Conservation (phyloP, 257 asterid species). For the Solanum paucissectum region DNA sequence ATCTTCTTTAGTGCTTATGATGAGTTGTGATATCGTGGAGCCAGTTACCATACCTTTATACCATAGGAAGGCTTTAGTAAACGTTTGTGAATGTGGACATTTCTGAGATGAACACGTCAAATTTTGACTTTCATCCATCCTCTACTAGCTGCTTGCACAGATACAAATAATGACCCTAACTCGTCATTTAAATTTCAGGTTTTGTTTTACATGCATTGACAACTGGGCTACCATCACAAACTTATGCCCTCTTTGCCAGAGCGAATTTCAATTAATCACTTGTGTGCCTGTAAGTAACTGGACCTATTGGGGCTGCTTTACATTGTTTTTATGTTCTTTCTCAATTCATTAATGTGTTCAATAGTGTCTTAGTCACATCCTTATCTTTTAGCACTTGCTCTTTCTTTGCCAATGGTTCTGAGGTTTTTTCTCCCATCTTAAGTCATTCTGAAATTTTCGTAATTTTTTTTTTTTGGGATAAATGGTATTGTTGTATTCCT, state of each 20-base stretch:
- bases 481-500: not conserved
- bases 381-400: not conserved
- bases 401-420: not conserved
- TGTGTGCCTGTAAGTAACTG: conserved; percentile 94
- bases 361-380: not conserved
- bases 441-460: not conserved
- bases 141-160: conserved; percentile 4
- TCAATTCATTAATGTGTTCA: not conserved
- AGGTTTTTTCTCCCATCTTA: not conserved
- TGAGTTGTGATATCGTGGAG: not conserved
- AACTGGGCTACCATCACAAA: conserved; percentile 98
- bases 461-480: no score
- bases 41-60: not conserved
- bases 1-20: not conserved
- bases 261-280: conserved; percentile 91
- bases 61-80: not conserved
- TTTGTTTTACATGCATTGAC: conserved; percentile 98
- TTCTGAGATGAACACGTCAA: not conserved
- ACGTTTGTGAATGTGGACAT: not conserved
- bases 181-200: conserved; percentile 53
- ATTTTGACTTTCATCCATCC: not conserved
- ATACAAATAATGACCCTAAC: conserved; percentile 5
- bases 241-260: conserved; percentile 96
- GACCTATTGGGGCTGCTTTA: not conserved
- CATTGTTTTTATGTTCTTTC: not conserved